These are phyloP conservation scores for Cercospora brassicicola DNA, from an alignment of 2,329 filamentous ascomycete species.

Conservation along the genomic window DNA sequence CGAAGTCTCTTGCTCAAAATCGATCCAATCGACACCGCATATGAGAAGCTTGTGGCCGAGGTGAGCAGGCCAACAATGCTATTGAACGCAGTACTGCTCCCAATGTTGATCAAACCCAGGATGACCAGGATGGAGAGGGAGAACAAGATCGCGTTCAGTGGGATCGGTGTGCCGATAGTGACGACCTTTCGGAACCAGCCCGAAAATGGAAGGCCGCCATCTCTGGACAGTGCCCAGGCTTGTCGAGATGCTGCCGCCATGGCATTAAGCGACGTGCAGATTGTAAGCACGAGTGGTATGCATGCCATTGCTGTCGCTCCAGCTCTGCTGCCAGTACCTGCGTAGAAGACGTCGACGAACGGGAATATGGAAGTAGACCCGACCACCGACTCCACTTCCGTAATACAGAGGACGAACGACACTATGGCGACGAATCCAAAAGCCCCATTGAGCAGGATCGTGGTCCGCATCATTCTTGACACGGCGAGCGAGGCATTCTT, in stretches of 20 bases:
- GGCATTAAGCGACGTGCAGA: conserved; percentile 27
- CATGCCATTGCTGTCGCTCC: conserved; percentile 18
- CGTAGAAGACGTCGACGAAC: conserved; percentile 38
- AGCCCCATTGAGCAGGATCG: conserved; percentile 47
- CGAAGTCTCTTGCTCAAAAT: conserved; percentile 19
- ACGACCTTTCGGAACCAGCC: conserved; percentile 16
- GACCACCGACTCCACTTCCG: conserved; percentile 36
- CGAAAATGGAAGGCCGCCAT: conserved; percentile 44
- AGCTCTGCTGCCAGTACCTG: conserved; percentile 13
- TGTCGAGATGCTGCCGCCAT: conserved; percentile 43
- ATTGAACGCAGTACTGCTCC: conserved; percentile 43
- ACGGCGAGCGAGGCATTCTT: conserved; percentile 40
- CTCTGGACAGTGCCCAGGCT: conserved; percentile 44
- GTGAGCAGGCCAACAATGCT: conserved; percentile 41
- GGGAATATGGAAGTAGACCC: conserved; percentile 33
- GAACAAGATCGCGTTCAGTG: conserved; percentile 27
- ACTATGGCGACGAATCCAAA: conserved; percentile 47
- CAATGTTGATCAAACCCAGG: conserved; percentile 39
- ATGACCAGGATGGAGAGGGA: conserved; percentile 26
- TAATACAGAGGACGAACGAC: conserved; percentile 45
- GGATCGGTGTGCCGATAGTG: conserved; percentile 21
- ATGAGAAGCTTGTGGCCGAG: conserved; percentile 16
- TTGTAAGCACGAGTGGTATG: conserved; percentile 14
- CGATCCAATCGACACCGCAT: conserved; percentile 22
- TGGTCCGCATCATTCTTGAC: conserved; percentile 49